Percentiles rank a stretch among this genome's conserved stretches.
Evolutionary conservation across 805 yeast species (phyloP).

Genomic region (Crinitomyces ghanaensis): DNA sequence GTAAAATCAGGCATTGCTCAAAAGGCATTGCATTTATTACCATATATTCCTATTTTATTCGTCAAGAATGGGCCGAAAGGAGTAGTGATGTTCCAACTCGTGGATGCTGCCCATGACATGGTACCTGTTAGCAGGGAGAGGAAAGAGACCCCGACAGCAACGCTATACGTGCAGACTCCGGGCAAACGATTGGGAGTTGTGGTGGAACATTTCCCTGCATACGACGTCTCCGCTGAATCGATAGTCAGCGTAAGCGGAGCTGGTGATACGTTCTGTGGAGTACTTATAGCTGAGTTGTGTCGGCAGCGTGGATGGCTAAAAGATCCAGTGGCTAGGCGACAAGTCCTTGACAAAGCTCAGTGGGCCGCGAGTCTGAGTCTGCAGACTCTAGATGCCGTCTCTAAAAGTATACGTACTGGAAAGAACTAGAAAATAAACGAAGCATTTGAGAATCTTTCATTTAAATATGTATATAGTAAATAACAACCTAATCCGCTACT

Average conservation of each 20-base stretch:
- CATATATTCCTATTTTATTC: slow-evolving; percentile 55
- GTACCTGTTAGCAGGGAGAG: no score
- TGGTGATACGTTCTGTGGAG: slow-evolving; percentile 73
- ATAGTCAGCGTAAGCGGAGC: slow-evolving; percentile 75
- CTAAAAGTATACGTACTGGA: background rate
- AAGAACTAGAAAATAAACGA: slow-evolving; percentile 4
- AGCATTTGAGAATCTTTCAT: background rate
- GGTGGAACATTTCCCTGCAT: slow-evolving; percentile 48
- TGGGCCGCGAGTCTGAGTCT: slow-evolving; percentile 27
- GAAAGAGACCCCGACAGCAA: background rate
- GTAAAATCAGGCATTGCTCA: slow-evolving; percentile 37
- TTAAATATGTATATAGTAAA: slow-evolving; percentile 1
- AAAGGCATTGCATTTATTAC: slow-evolving; percentile 60
- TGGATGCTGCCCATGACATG: no score
- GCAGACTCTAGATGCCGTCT: slow-evolving; percentile 23
- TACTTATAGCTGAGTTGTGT: slow-evolving; percentile 36
- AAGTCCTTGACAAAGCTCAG: slow-evolving; percentile 25
- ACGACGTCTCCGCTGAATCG: slow-evolving; percentile 27
- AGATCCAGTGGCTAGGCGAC: no score
- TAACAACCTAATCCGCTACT: background rate
- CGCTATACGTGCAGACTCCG: background rate
- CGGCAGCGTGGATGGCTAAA: slow-evolving; percentile 23
- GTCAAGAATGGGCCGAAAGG: slow-evolving; percentile 63
- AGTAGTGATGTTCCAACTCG: slow-evolving; percentile 34
- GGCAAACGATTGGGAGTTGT: slow-evolving; percentile 36